Percentiles rank a stretch among this genome's conserved stretches.
Conservation (phyloP, 108 stramenopile genomes). For the Pseudonitzschia delicatissima region DNA sequence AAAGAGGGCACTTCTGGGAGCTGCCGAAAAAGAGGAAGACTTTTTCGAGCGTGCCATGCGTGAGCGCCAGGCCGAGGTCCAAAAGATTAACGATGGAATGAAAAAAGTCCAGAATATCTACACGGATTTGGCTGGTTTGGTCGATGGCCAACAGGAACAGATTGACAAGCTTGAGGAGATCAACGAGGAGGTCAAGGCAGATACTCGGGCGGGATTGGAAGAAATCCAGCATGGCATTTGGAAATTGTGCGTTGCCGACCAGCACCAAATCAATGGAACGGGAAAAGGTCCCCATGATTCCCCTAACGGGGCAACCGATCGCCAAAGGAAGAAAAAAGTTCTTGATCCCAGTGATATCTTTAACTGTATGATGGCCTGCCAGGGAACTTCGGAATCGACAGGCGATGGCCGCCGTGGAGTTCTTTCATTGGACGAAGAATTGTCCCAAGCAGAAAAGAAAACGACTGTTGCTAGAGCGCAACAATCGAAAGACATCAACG, state of each 20-base stretch:
- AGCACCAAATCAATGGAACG: neutral
- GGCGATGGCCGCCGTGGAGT: no score
- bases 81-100: constrained; percentile 62
- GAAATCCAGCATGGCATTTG: constrained; percentile 20
- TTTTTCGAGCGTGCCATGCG: constrained; percentile 62
- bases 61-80: constrained; percentile 71
- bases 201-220: constrained; percentile 39
- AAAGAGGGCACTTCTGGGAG: neutral
- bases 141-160: constrained; percentile 76
- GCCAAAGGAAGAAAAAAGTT: neutral
- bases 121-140: constrained; percentile 62
- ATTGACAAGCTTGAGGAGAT: constrained; percentile 66
- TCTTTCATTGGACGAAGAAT: no score
- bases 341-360: neutral
- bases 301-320: neutral
- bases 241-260: constrained; percentile 8
- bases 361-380: constrained; percentile 3
- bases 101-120: constrained; percentile 27
- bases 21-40: constrained; percentile 19
- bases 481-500: no score
- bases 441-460: no score
- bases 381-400: no score
- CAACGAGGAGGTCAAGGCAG: constrained; percentile 55
- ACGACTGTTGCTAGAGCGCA: no score
- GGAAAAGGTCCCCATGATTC: neutral